A percentile compares a stretch with the other conserved stretches of the same genome.
These are phyloP conservation scores for Hypoxylon sp. DNA, from an alignment of 2,329 filamentous ascomycete genomes.

Conservation along the genomic window DNA sequence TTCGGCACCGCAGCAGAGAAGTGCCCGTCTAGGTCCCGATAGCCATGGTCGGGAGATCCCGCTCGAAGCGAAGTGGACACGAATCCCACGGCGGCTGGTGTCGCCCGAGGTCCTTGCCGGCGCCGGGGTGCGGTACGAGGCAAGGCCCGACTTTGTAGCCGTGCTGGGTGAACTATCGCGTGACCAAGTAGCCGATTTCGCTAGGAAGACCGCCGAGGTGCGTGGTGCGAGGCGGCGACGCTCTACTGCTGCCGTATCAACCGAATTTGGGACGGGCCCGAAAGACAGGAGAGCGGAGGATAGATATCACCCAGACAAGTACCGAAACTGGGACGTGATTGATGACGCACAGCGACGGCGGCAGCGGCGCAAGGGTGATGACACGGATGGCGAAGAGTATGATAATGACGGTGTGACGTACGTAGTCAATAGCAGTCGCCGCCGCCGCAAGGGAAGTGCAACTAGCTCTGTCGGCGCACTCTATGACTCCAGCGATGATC, in stretches of 20 bases:
- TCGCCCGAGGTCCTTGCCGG: slow-evolving; percentile 69
- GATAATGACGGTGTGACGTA: slow-evolving; percentile 43
- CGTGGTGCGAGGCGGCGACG: slow-evolving; percentile 53
- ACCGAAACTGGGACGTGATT: slow-evolving; percentile 51
- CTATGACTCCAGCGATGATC: slow-evolving; percentile 49
- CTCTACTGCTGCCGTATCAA: slow-evolving; percentile 41
- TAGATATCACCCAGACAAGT: slow-evolving; percentile 52
- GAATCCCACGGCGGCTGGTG: slow-evolving; percentile 66
- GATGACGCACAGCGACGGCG: slow-evolving; percentile 33
- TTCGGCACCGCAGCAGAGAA: slow-evolving; percentile 46
- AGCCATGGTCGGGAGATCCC: slow-evolving; percentile 69
- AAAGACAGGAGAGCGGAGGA: slow-evolving; percentile 46
- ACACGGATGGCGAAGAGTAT: slow-evolving; percentile 23
- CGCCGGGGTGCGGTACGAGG: slow-evolving; percentile 71
- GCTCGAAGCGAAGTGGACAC: slow-evolving; percentile 70
- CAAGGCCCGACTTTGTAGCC: slow-evolving; percentile 71
- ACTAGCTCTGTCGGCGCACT: slow-evolving; percentile 47
- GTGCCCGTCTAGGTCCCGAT: slow-evolving; percentile 66
- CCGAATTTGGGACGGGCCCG: slow-evolving; percentile 6
- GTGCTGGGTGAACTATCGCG: slow-evolving; percentile 67
- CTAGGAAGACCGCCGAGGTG: slow-evolving; percentile 62
- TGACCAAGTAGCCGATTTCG: slow-evolving; percentile 66
- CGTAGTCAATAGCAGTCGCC: slow-evolving; percentile 40
- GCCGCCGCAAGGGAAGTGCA: slow-evolving; percentile 44
- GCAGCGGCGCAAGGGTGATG: slow-evolving; percentile 14